phyloP scores from a whole-genome alignment of 2,329 filamentous ascomycete species.

The Lasiodiplodia theobromae region DNA sequence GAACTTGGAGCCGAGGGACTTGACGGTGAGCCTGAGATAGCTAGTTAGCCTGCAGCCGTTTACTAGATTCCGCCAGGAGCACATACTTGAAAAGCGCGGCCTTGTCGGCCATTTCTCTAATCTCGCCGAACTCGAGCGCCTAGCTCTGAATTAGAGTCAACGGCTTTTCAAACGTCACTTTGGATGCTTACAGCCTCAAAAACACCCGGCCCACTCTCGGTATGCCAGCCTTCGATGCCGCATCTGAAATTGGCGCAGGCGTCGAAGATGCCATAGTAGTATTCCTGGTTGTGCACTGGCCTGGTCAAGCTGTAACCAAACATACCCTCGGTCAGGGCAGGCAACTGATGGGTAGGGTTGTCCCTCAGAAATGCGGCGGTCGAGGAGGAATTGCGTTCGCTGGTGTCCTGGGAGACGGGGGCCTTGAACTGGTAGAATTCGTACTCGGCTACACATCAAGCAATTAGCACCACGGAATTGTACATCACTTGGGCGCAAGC shows the following conservation, averaged over 20 bases:
- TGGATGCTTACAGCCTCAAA: conserved; percentile 76
- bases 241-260: conserved; percentile 79
- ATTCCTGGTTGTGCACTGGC: conserved; percentile 88
- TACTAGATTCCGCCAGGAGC: background rate
- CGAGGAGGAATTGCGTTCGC: conserved; percentile 68
- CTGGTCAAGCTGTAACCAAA: conserved; percentile 92
- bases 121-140: conserved; percentile 87
- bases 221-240: conserved; percentile 93
- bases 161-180: background rate
- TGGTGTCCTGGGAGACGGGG: conserved; percentile 58
- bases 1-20: conserved; percentile 83
- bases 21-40: conserved; percentile 80
- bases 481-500: background rate
- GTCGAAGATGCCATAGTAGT: conserved; percentile 88
- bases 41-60: conserved; percentile 92
- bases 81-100: conserved; percentile 86
- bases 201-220: conserved; percentile 90
- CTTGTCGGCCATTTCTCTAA: conserved; percentile 88
- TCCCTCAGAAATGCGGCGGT: conserved; percentile 76
- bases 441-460: conserved; percentile 77
- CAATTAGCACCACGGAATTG: conserved; percentile 34
- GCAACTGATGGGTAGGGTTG: conserved; percentile 76
- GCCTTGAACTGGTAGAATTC: conserved; percentile 92
- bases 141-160: conserved; percentile 40
- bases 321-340: conserved; percentile 89